Evolutionary conservation across 2,329 filamentous ascomycete genomes (phyloP), one percentile per base, ranked within the genome.

Genomic region (Neonectria magnoliae): DNA sequence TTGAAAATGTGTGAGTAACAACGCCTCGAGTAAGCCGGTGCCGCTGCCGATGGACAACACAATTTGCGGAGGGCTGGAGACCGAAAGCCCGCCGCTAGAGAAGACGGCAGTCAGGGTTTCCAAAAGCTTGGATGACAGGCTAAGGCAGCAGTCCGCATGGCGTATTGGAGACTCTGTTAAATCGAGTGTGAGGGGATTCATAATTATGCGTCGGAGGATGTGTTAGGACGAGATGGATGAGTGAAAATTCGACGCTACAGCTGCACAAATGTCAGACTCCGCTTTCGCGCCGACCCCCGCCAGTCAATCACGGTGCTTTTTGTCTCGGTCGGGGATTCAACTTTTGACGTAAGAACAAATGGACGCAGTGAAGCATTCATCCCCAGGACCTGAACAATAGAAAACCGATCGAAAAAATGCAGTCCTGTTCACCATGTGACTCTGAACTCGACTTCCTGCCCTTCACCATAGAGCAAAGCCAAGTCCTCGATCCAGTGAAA

Each of bases 401-500:
- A 48, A 48, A 48, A 3, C 3, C 14, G 14, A 4, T 29, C 4
- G 1, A 29, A n/a, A 2, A 48, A 18, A 13, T 10, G 14, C 45
- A 5, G 14, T 5, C 8, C 16, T 29, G 7, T 3, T 48, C 25
- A 14, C 13, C 22, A 27, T 8, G 33, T 27, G 7, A 18, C 45
- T n/a, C 14, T 48, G 11, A 48, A n/a, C 16, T 48, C 22, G 14
- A 48, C 22, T 8, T 27, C 45, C 7, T 48, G 13, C 45, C 29
- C 14, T 8, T 48, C 25, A 16, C 45, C 50, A 29, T 64, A 67
- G 2, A 69, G 53, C 25, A 54, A 22, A n/a, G 41, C 44, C 25
- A 62, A 48, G 27, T 70, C 55, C 18, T 20, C n/a, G 20, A 81
- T 68, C 82, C 81, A 84, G 14, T 84, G 78, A 64, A 83, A 85